Base-by-base conservation (phyloP, 129 eudicot species). In the Flaveria sonorensis region DNA sequence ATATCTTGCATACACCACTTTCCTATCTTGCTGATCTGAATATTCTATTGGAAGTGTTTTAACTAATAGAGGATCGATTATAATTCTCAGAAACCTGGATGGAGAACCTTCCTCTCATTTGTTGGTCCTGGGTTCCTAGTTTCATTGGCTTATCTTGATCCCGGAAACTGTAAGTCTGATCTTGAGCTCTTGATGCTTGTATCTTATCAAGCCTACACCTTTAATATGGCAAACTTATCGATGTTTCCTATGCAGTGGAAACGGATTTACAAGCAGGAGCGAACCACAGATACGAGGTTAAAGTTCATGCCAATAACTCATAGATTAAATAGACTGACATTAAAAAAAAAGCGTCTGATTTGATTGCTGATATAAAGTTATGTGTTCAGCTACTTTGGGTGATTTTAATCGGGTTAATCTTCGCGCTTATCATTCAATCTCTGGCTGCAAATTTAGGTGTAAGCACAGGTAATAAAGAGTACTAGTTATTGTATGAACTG, bases 211-310 rank as follows among this genome's bases (percentile, higher is more conserved):
- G 68, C 46, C 6, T 66, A 36, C 39, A 19, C 13, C 23, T 66
- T 20, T 10, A 53, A 43, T 7, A 21, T 61, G 2, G 7, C 18
- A 74, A 53, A 73, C 52, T 73, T 56, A 48, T 53, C 30, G 12
- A 51, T 50, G 57, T 84, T 81, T 10, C 74, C 50, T 46, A 42
- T 46, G 71, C 86, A 95, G 99, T 95, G 97, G 99, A 95, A 72
- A 95, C 99, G 53, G 99, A 95, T 81, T 70, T 95, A 83, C 99
- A 95, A 79, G 99, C 99, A 56, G 99, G 99, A 77, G 99, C 99
- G 7, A 82, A 89, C 75, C 99, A 95, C 70, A 73, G 89, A 78
- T 95, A 81, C 56, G 96, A 92, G 96, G 99, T 95, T 63, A n/a
- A 48, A 26, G 20, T 57, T 56, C 43, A 52, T 72, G 53, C 45